These are phyloP conservation scores for Monotropa hypopitys DNA, from an alignment of 179 eudicot genomes.

Conservation along the genomic window DNA sequence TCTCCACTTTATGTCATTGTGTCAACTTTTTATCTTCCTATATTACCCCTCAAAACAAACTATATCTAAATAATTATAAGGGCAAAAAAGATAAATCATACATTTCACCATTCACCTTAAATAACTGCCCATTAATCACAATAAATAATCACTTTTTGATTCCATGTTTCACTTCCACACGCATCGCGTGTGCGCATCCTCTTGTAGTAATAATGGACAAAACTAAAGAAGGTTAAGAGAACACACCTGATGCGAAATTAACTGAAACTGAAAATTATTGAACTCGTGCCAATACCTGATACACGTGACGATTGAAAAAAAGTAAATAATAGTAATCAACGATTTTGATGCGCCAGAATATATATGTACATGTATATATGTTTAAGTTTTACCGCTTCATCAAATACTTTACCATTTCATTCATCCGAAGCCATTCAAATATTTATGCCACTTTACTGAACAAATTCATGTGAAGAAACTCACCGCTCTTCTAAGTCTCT, in stretches of 20 bases:
- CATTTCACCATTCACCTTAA: too few relatives aligned
- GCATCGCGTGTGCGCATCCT: too few relatives aligned
- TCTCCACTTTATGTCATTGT: too few relatives aligned
- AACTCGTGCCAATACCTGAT: conserved; percentile 94
- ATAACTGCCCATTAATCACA: too few relatives aligned
- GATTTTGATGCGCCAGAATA: neutral
- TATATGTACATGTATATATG: neutral
- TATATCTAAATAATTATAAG: too few relatives aligned
- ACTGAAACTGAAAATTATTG: conserved; percentile 90
- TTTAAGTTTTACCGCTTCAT: neutral
- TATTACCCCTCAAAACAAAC: too few relatives aligned
- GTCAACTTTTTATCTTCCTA: too few relatives aligned
- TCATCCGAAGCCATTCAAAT: neutral
- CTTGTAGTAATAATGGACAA: too few relatives aligned
- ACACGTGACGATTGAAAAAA: conserved; percentile 8
- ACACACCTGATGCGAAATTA: conserved; percentile 83
- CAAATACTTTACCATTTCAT: neutral
- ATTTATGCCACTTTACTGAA: neutral
- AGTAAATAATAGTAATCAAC: conserved; percentile 1
- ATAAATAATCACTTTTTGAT: too few relatives aligned
- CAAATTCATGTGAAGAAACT: neutral
- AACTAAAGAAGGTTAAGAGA: neutral
- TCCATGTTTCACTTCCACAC: too few relatives aligned
- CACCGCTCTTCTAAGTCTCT: conserved; percentile 92
- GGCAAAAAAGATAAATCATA: too few relatives aligned